Evolutionary conservation across 2,329 filamentous ascomycete species (phyloP), one percentile per base, ranked within the genome.

Genomic region (Fusarium poae): DNA sequence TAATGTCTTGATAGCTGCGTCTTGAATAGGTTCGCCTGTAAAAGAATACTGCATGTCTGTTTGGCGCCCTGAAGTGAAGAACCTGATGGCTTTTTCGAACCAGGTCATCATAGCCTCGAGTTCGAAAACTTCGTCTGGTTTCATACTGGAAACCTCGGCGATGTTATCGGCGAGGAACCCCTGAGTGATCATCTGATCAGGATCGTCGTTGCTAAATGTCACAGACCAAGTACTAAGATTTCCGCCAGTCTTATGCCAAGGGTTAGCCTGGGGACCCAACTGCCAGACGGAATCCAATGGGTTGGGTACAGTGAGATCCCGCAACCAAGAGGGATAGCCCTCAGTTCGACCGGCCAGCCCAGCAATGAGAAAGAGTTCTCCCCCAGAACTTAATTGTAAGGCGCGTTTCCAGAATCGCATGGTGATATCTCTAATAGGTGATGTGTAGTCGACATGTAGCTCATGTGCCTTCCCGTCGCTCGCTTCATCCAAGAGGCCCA

Each of bases 361-460:
- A 0, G 60, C 44, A 1, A 7, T 3, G 3, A 65, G 29, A 0
- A 65, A 4, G 0, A 65, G 60, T 0, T 55, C 61, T 21, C 23
- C 61, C 1, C 54, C 62, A 0, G 43, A 51, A 6, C 9, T 1
- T 1, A 37, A 8, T 20, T 55, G 43, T 15, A 65, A 3, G 3
- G 49, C 49, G 15, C 50, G 21, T 39, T 27, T 60, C 62, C 62
- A 65, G 10, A 60, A 65, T 3, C 34, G 8, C 15, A 65, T 54
- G 1, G 62, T 55, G 6, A 65, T 48, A 2, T 43, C 54, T 4
- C 37, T 60, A 8, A 65, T 39, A 0, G 60, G 11, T 0, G 18
- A 59, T 0, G 43, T 51, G 3, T 65, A 65, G 9, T 65, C 60
- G 15, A 40, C 43, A 1, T 20, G 30, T 1, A 65, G 20, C 5